phyloP scores from a whole-genome alignment of 805 yeast species.

The Suhomyces prunicola region DNA sequence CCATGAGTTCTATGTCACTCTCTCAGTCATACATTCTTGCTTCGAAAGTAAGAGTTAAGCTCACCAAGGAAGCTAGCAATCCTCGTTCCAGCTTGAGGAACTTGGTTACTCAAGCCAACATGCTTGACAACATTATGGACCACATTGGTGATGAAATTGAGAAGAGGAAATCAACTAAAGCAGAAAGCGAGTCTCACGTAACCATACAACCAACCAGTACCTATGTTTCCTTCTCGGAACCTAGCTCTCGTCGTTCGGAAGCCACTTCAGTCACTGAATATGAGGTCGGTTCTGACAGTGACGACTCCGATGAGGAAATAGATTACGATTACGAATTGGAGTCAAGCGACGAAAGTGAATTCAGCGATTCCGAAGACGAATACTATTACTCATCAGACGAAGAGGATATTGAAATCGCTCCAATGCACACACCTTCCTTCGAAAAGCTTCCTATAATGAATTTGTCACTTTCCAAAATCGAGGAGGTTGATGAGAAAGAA shows the following conservation, averaged over 20 bases:
- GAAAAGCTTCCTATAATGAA: constrained; percentile 19
- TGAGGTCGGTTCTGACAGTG: constrained; percentile 34
- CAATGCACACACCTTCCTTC: constrained; percentile 3
- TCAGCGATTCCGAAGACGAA: constrained; percentile 17
- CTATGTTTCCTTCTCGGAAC: constrained; percentile 13
- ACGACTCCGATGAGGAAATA: constrained; percentile 16
- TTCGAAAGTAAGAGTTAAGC: constrained; percentile 59
- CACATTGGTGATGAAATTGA: constrained; percentile 32
- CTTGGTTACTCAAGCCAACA: constrained; percentile 67
- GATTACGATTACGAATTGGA: constrained; percentile 25
- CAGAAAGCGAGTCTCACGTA: constrained; percentile 3
- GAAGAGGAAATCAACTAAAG: constrained; percentile 11
- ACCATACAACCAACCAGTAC: constrained; percentile 4
- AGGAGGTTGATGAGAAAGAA: constrained; percentile 13
- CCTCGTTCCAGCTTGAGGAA: constrained; percentile 55
- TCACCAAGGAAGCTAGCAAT: constrained; percentile 58
- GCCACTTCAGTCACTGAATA: constrained; percentile 37
- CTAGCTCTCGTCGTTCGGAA: constrained; percentile 12
- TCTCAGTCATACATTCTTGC: constrained; percentile 61
- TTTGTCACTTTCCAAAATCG: constrained; percentile 11
- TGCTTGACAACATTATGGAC: constrained; percentile 65
- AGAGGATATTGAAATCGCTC: constrained; percentile 4
- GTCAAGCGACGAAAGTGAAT: constrained; percentile 23
- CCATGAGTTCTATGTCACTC: constrained; percentile 21
- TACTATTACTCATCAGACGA: constrained; percentile 17